These are phyloP conservation scores for Pholiota microspora DNA, from an alignment of 768 basidiomycete species.

Conservation along the genomic window DNA sequence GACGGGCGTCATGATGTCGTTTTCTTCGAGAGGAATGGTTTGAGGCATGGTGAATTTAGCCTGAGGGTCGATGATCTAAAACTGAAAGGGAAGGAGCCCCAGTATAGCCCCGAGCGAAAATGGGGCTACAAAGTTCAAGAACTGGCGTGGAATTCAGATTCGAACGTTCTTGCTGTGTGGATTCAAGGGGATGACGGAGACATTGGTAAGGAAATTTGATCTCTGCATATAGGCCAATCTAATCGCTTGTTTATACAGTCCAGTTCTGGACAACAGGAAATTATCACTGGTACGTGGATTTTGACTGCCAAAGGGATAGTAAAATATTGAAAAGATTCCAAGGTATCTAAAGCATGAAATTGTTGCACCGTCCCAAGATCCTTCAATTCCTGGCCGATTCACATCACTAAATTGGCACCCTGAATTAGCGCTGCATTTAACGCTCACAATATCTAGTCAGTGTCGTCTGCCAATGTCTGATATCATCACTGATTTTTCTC, in stretches of 20 bases:
- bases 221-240: neutral
- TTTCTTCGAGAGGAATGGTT: slow-evolving; percentile 94
- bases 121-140: slow-evolving; percentile 78
- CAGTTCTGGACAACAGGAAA: slow-evolving; percentile 95
- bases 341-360: slow-evolving; percentile 96
- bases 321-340: neutral
- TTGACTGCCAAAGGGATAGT: neutral
- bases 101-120: slow-evolving; percentile 30
- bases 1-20: slow-evolving; percentile 80
- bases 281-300: slow-evolving; percentile 75
- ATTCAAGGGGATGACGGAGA: slow-evolving; percentile 67
- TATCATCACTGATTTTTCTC: neutral
- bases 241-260: slow-evolving; percentile 41
- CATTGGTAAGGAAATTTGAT: slow-evolving; percentile 47
- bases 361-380: slow-evolving; percentile 35
- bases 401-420: slow-evolving; percentile 86
- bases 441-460: slow-evolving; percentile 68
- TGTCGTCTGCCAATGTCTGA: slow-evolving; percentile 2
- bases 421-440: slow-evolving; percentile 64
- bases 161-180: slow-evolving; percentile 84
- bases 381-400: slow-evolving; percentile 48
- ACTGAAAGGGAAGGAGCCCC: slow-evolving; percentile 31
- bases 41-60: slow-evolving; percentile 87
- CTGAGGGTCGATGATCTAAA: slow-evolving; percentile 39
- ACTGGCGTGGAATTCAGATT: slow-evolving; percentile 86